Evolutionary conservation across 1,284 basidiomycete species (phyloP).

Genomic region (Heterobasidion occidentale): DNA sequence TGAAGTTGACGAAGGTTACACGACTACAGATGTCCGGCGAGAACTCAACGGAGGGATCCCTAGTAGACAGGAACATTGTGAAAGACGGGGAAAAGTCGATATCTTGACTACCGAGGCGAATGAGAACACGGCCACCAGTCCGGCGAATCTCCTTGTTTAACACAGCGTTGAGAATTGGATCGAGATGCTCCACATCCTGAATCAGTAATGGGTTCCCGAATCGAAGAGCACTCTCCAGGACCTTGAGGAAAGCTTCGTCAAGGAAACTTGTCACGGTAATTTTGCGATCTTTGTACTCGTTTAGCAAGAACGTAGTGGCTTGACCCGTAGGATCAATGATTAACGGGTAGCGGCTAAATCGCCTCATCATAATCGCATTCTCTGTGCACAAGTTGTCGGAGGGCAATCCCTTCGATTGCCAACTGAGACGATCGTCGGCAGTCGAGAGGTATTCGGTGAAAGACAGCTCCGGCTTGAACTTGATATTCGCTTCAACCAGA

Average conservation of each 20-base stretch:
- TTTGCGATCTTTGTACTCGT: slow-evolving; percentile 94
- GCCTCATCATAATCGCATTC: slow-evolving; percentile 98
- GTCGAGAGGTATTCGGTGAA: slow-evolving; percentile 96
- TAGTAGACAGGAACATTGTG: slow-evolving; percentile 97
- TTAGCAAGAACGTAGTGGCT: slow-evolving; percentile 89
- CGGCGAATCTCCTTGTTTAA: slow-evolving; percentile 95
- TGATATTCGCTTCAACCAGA: slow-evolving; percentile 83
- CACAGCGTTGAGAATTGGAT: slow-evolving; percentile 97
- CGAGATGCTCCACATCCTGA: slow-evolving; percentile 96
- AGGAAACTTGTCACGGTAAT: slow-evolving; percentile 98
- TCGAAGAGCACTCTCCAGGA: slow-evolving; percentile 95
- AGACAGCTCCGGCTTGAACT: slow-evolving; percentile 89
- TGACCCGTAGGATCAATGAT: slow-evolving; percentile 99
- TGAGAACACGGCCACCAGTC: slow-evolving; percentile 94
- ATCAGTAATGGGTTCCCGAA: slow-evolving; percentile 98
- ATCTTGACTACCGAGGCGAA: slow-evolving; percentile 97
- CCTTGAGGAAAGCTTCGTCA: slow-evolving; percentile 98
- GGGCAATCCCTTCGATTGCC: slow-evolving; percentile 94
- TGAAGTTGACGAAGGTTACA: slow-evolving; percentile 99
- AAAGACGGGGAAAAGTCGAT: slow-evolving; percentile 99
- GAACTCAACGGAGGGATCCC: slow-evolving; percentile 96
- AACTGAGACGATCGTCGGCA: slow-evolving; percentile 91
- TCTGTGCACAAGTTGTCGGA: slow-evolving; percentile 95
- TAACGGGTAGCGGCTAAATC: slow-evolving; percentile 96
- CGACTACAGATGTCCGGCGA: slow-evolving; percentile 98